Conservation (phyloP, 768 basidiomycete species). For the Naematelia aurantialba region DNA sequence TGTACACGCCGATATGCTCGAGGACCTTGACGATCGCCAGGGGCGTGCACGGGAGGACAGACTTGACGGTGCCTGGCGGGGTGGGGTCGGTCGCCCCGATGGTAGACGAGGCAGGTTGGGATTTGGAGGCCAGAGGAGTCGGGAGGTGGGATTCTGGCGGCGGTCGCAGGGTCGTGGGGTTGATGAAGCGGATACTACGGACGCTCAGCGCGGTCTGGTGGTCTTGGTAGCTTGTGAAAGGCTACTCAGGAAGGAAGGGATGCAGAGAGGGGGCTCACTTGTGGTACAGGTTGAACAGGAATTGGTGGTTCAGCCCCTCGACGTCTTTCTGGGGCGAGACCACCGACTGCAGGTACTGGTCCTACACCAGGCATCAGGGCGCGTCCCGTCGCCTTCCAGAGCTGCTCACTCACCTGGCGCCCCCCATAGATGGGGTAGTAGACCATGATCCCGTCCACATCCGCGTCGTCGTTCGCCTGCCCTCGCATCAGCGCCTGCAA, state of each 20-base stretch:
- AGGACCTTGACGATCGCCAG: conserved; percentile 93
- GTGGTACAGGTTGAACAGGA: conserved; percentile 83
- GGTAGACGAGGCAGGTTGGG: not conserved
- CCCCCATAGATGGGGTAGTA: conserved; percentile 95
- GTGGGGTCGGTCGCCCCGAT: conserved; percentile 64
- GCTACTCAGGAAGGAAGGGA: not conserved
- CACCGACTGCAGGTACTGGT: conserved; percentile 95
- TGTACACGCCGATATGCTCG: conserved; percentile 88
- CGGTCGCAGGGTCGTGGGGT: conserved; percentile 44
- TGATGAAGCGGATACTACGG: conserved; percentile 81
- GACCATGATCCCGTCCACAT: conserved; percentile 93
- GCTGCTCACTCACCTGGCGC: conserved; percentile 62
- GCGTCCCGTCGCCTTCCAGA: not conserved
- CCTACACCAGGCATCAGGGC: conserved; percentile 54
- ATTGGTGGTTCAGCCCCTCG: conserved; percentile 89
- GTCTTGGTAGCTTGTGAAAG: no score
- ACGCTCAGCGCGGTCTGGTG: not conserved
- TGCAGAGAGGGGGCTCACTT: conserved; percentile 59
- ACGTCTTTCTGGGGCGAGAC: conserved; percentile 97
- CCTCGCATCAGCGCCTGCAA: not conserved
- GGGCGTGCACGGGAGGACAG: conserved; percentile 94
- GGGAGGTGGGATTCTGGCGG: conserved; percentile 41
- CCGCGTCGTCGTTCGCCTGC: conserved; percentile 75
- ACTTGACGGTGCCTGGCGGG: conserved; percentile 84
- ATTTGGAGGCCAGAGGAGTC: conserved; percentile 22